Evolutionary conservation across 768 basidiomycete species (phyloP).

Genomic region (Chalciporus pseudorubinellus): DNA sequence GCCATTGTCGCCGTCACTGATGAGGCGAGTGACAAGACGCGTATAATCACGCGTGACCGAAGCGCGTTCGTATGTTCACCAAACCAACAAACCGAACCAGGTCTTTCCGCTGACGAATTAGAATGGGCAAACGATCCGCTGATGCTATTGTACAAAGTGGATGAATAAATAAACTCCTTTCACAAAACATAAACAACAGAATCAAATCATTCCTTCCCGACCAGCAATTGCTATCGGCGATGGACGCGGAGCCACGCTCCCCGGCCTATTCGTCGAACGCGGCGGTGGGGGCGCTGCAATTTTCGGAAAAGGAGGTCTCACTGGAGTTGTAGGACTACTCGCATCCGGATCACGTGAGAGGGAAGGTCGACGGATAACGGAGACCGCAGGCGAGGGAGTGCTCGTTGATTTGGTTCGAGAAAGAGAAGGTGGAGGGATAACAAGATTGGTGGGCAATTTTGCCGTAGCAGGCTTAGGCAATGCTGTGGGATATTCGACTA

Average conservation of each 20-base stretch:
- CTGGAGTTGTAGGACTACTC: slow-evolving; percentile 12
- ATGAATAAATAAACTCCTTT: background rate
- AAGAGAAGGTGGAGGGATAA: slow-evolving; percentile 14
- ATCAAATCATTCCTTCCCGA: slow-evolving; percentile 63
- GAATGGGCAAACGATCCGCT: background rate
- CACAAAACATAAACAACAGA: background rate
- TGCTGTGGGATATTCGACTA: slow-evolving; percentile 50
- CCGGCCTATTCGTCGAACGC: slow-evolving; percentile 64
- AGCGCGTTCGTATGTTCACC: slow-evolving; percentile 11
- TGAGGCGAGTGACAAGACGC: slow-evolving; percentile 4
- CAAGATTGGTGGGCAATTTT: slow-evolving; percentile 31
- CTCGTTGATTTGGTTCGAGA: slow-evolving; percentile 19
- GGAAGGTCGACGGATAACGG: slow-evolving; percentile 23
- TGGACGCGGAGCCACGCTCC: slow-evolving; percentile 46
- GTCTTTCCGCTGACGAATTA: background rate
- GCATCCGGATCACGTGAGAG: slow-evolving; percentile 31
- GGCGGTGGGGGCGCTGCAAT: slow-evolving; percentile 59
- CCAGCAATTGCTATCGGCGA: slow-evolving; percentile 53
- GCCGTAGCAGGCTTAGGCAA: slow-evolving; percentile 12
- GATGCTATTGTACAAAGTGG: background rate
- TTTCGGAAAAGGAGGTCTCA: slow-evolving; percentile 28
- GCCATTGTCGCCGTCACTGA: slow-evolving; percentile 16
- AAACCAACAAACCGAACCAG: background rate
- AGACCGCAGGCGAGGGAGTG: slow-evolving; percentile 27
- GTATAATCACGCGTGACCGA: slow-evolving; percentile 25